Base-by-base conservation (phyloP, 352 stramenopile species). In the Pythium phragmiticola region DNA sequence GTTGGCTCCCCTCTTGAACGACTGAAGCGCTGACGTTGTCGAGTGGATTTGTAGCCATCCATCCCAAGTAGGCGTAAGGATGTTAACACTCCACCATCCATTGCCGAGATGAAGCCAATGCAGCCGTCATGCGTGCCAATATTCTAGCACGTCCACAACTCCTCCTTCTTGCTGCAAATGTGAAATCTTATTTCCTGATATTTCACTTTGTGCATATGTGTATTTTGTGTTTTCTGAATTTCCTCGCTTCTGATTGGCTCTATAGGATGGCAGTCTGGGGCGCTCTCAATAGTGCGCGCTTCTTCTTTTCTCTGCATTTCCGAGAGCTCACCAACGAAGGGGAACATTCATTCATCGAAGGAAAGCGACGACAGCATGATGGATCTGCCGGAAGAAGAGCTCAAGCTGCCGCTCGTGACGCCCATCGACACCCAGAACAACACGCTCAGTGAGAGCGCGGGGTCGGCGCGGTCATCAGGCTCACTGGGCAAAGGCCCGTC, bases 371-470 rank as follows among this genome's bases (percentile, higher is more conserved):
- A 42, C 23, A 46, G 55, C 30, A 34, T 42, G 43, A 94, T 93
- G 84, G 74, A 93, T 71, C 65, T 88, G 41, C 69, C 80, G 12
- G 79, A 92, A 21, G 80, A 90, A 69, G 82, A 90, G 73, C 74
- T 95, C 36, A 78, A 90, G 76, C 70, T 81, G 74, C 86, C 80
- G 53, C 77, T 95, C 6, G 84, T 92, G 48, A 21, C 59, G 41
- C 7, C 54, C 30, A 68, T 65, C n/a, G 60, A 68, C 28, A 61
- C 51, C 17, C 65, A 66, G 5, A 51, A 19, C 36, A 26, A 28
- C 2, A 4, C 60, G 5, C 42, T 26, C 6, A 48, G 58, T 0
- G 60, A 45, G 0, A 26, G 5, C 49, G 62, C 60, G 42, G 52
- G 37, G 6, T 42, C 58, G 13, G 53, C 59, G 26, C 64, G 39